phyloP scores from a whole-genome alignment of 345 rosid species.

The Eucalyptus erythrocorys region DNA sequence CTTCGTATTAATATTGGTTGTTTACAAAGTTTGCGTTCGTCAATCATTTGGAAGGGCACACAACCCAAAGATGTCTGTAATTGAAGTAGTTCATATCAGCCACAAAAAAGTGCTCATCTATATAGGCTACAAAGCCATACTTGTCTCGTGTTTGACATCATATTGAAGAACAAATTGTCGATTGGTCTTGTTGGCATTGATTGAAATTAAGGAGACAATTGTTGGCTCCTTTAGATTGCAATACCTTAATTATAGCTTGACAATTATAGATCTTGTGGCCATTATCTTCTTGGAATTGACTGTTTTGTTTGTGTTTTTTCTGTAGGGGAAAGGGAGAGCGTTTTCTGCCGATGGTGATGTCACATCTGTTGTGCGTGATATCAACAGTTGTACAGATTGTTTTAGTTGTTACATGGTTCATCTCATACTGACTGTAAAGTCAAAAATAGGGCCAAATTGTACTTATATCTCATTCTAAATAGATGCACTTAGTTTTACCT shows the following conservation, averaged over 20 bases:
- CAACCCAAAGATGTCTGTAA: neutral
- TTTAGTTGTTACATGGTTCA: neutral
- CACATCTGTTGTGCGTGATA: neutral
- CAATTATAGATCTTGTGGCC: neutral
- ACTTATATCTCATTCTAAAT: neutral
- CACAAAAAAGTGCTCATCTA: neutral
- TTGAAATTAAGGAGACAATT: neutral
- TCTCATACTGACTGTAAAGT: neutral
- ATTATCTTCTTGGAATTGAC: neutral
- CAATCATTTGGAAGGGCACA: too few relatives aligned
- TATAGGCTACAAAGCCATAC: neutral
- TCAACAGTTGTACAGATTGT: neutral
- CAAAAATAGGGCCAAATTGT: neutral
- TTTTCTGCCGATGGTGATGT: too few relatives aligned
- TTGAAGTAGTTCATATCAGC: neutral
- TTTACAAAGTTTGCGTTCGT: neutral
- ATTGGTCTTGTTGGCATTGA: neutral
- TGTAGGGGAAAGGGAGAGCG: slow-evolving; percentile 41
- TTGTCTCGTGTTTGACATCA: neutral
- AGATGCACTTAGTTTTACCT: neutral
- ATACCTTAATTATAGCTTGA: neutral
- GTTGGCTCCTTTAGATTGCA: neutral
- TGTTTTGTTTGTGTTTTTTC: neutral
- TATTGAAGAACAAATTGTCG: neutral
- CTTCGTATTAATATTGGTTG: neutral